Base-by-base conservation (phyloP, 495 filamentous ascomycete genomes). In the Penicillium coffeae region DNA sequence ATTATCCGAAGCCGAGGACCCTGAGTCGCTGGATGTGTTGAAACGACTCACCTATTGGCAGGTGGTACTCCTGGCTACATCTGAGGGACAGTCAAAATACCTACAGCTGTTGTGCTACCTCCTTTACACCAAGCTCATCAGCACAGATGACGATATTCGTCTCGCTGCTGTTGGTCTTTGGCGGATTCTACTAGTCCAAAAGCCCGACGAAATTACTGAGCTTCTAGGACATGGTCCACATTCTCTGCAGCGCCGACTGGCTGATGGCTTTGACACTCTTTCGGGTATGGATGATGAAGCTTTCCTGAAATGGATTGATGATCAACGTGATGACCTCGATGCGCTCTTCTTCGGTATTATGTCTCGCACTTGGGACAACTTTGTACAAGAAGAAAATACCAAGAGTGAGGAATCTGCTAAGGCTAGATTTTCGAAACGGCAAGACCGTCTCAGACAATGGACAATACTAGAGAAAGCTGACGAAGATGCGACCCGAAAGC, bases 41-140 rank as follows among this genome's bases (percentile, higher is more conserved):
- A 76, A 88, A 34, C 92, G 89, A 56, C 77, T 98, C 54, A 79
- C 86, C 2, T 97, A 97, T 63, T 98, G 93, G 93, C 93, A 97
- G 61, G 88, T 87, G 10, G 87, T 95, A 19, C 77, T 96, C 27
- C 72, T 96, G n/a, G 81, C 82, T 22, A 78, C 86, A 21, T 78
- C 89, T 7, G 84, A 88, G 18, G 71, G 76, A 2, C 89, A 95
- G 42, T 80, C 84, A 16, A 82, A 86, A 10, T 85, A 87, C 58
- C 77, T 95, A 56, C 83, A 85, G 39, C 68, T 97, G 6, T 76
- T 96, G 14, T 95, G 89, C 74, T 97, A 94, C 55, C 77, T 94
- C 36, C 79, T 98, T 6, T 96, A 96, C 65, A 82, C 80, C 25
- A 90, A 88, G 55, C 66, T 96, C 38, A 80, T 92, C 32, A 84